A percentile compares a stretch with the other conserved stretches of the same genome.
phyloP scores from a whole-genome alignment of 2,329 filamentous ascomycete species.

The Fusarium xyrophilum region DNA sequence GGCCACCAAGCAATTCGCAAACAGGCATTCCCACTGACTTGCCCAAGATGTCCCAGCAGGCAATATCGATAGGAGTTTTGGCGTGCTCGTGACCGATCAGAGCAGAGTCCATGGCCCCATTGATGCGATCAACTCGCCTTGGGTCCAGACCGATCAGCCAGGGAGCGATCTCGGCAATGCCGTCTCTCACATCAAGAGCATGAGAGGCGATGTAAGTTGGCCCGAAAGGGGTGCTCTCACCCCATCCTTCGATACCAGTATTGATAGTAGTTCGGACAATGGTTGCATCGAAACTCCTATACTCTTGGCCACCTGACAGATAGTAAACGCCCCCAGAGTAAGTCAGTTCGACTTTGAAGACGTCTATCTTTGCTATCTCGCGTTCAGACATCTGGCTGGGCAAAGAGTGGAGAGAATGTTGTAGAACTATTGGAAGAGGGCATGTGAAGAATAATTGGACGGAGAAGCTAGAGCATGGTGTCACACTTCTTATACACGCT shows the following conservation, averaged over 20 bases:
- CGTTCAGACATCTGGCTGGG: conserved; percentile 35
- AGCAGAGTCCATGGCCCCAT: conserved; percentile 29
- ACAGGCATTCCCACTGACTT: conserved; percentile 30
- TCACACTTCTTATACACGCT: neutral
- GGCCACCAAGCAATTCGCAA: conserved; percentile 31
- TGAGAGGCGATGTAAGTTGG: conserved; percentile 30
- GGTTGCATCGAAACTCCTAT: conserved; percentile 27
- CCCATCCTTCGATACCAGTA: conserved; percentile 33
- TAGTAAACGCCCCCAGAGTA: conserved; percentile 28
- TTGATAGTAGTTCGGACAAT: conserved; percentile 32
- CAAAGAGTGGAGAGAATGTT: neutral
- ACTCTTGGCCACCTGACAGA: conserved; percentile 25
- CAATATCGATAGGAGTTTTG: conserved; percentile 30
- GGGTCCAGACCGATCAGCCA: conserved; percentile 24
- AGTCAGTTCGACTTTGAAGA: conserved; percentile 24
- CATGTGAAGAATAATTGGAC: neutral
- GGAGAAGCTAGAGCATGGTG: no score
- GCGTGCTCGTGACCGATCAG: conserved; percentile 25
- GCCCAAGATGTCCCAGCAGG: conserved; percentile 33
- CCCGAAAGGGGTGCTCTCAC: conserved; percentile 32
- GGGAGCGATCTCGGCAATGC: conserved; percentile 25
- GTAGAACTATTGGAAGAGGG: neutral
- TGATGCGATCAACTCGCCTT: conserved; percentile 27
- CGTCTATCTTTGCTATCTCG: conserved; percentile 30
- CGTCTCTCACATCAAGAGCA: conserved; percentile 27